Percentiles rank a stretch among this genome's conserved stretches.
These are phyloP conservation scores for Articulospora tetracladia DNA, from an alignment of 495 filamentous ascomycete species.

Conservation along the genomic window DNA sequence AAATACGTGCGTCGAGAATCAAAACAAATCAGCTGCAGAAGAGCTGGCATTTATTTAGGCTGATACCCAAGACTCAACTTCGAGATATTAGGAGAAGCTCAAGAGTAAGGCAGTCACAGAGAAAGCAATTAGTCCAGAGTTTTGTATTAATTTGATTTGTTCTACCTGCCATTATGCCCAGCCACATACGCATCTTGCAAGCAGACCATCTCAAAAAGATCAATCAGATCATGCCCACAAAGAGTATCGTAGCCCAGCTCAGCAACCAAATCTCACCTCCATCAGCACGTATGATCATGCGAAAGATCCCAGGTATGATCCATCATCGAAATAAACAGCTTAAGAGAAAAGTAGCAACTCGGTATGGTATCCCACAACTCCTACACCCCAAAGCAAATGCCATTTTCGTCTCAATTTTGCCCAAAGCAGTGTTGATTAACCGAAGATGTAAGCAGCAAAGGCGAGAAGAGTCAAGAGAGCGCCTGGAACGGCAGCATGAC, in stretches of 20 bases:
- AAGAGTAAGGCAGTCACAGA: neutral
- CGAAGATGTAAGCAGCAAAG: slow-evolving; percentile 37
- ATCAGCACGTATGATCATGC: neutral
- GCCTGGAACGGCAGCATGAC: slow-evolving; percentile 35
- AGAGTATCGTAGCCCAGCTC: neutral
- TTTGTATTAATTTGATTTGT: neutral
- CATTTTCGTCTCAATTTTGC: neutral
- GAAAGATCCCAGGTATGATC: neutral
- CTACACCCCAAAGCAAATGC: neutral
- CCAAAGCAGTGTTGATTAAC: neutral
- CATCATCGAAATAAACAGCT: neutral
- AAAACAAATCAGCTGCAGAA: no score
- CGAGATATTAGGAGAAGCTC: no score
- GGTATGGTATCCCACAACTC: neutral
- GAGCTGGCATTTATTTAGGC: no score
- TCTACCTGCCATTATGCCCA: neutral
- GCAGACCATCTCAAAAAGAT: neutral
- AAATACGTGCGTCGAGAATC: no score
- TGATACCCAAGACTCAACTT: no score
- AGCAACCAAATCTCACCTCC: neutral
- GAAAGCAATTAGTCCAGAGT: neutral
- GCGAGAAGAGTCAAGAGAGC: slow-evolving; percentile 38
- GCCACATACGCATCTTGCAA: neutral
- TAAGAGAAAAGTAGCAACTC: neutral
- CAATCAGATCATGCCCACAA: neutral